Base-by-base conservation (phyloP, 768 basidiomycete genomes). In the Tulasnella sp. region DNA sequence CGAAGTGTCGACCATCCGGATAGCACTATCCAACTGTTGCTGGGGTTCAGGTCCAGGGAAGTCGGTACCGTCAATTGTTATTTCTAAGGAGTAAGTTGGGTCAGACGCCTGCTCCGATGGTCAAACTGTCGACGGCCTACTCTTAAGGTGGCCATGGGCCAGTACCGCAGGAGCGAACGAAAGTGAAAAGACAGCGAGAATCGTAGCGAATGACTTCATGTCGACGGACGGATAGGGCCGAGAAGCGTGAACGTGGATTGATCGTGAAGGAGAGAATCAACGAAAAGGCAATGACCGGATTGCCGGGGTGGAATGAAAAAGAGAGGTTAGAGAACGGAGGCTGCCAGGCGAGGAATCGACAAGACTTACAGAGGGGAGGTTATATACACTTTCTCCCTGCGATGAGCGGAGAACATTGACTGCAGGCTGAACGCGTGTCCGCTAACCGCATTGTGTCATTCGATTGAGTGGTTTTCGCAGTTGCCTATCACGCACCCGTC, bases 91-190 rank as follows among this genome's bases (percentile, higher is more conserved):
- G 15, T 2, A 50, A 41, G 35, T 5, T 12, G 23, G 37, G 49
- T 21, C 19, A 51, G 36, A 25, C n/a, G 15, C 27, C 7, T 15
- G 12, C 43, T 4, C 8, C 17, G 32, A 37, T 5, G 31, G 32
- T 34, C 23, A 51, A 51, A 37, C 11, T 39, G 49, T 51, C 17
- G 15, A n/a, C 3, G 23, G 41, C 52, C 19, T 34, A 53, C 68
- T 62, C 3, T 68, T 68, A 31, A 78, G 62, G 58, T 70, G 76
- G 5, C 76, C 76, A 53, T 78, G 76, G 15, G 72, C 75, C 12
- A 64, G 63, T 19, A 67, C 71, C 51, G 51, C 61, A 3, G 66
- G 62, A n/a, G 59, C 36, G 17, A 64, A 34, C 6, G 35, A 27
- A 40, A 53, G 56, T 54, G 59, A 58, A 56, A 61, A 15, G 34